These are phyloP conservation scores for Chara braunii DNA, from an alignment of 139 green algal genomes.

Conservation along the genomic window DNA sequence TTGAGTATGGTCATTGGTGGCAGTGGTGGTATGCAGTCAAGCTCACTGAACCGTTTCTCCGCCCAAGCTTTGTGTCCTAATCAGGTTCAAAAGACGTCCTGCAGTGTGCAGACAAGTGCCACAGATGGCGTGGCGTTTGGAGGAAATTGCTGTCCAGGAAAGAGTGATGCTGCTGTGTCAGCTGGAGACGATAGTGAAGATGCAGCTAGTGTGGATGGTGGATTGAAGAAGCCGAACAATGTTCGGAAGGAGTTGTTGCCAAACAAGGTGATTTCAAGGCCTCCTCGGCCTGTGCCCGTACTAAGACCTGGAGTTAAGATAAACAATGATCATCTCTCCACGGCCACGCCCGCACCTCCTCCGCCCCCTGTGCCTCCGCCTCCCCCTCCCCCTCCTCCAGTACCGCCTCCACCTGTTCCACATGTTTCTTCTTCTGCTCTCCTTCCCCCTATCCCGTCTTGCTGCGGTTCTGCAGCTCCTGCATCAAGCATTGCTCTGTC, in stretches of 20 bases:
- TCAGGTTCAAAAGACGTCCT: neutral
- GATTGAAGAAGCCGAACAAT: too few relatives aligned
- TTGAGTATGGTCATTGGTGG: neutral
- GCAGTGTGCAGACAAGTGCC: neutral
- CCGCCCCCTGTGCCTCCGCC: slow-evolving; percentile 6
- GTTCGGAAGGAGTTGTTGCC: too few relatives aligned
- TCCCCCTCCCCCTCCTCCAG: neutral
- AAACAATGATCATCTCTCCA: neutral
- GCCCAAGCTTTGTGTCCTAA: neutral
- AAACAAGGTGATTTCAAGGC: too few relatives aligned
- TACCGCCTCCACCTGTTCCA: neutral
- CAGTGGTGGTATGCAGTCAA: neutral
- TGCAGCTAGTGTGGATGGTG: neutral
- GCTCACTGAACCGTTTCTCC: neutral
- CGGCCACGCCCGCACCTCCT: slow-evolving; percentile 7
- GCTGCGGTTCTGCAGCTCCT: too few relatives aligned
- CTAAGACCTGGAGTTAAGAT: neutral
- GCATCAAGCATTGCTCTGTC: too few relatives aligned
- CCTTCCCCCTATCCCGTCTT: too few relatives aligned
- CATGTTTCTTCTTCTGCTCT: too few relatives aligned
- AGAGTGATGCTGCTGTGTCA: neutral
- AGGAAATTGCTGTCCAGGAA: neutral
- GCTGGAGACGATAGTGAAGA: neutral
- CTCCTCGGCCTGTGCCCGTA: neutral
- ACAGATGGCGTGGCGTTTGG: neutral